These are phyloP conservation scores for Mycena citricolor DNA, from an alignment of 1,284 basidiomycete genomes.

Conservation along the genomic window DNA sequence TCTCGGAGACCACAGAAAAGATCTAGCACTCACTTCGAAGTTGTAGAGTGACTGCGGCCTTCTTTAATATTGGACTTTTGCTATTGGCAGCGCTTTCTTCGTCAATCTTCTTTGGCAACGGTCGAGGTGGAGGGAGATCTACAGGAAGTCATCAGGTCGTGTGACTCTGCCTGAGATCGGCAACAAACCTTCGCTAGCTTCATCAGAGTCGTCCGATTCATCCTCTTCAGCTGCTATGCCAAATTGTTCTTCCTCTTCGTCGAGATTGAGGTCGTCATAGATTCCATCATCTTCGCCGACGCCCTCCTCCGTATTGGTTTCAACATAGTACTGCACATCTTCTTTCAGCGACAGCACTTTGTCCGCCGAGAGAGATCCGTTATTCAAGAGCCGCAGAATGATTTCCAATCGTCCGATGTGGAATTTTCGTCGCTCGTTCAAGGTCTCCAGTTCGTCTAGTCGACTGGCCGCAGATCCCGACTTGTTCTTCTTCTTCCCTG, in stretches of 20 bases:
- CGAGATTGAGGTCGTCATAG: conserved; percentile 97
- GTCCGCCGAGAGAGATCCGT: conserved; percentile 86
- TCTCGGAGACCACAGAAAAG: conserved; percentile 20
- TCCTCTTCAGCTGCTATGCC: conserved; percentile 78
- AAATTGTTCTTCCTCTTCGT: conserved; percentile 95
- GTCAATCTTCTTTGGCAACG: conserved; percentile 67
- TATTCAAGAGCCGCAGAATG: conserved; percentile 91
- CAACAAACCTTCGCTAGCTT: conserved; percentile 65
- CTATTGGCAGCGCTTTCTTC: conserved; percentile 70
- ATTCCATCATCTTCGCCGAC: conserved; percentile 98
- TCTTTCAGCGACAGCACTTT: conserved; percentile 86
- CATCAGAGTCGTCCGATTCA: conserved; percentile 68
- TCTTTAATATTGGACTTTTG: conserved; percentile 79
- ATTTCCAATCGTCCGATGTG: conserved; percentile 94
- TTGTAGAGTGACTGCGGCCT: conserved; percentile 58
- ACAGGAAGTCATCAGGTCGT: conserved; percentile 17
- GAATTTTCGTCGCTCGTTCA: conserved; percentile 96
- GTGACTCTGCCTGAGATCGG: not conserved
- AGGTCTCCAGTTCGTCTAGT: conserved; percentile 78
- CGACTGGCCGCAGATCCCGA: conserved; percentile 68
- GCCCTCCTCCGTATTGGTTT: conserved; percentile 94
- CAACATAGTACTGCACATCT: conserved; percentile 96
- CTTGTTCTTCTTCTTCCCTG: conserved; percentile 87
- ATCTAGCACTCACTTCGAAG: conserved; percentile 59
- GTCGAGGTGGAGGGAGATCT: conserved; percentile 65